phyloP scores from a whole-genome alignment of 2,329 filamentous ascomycete genomes.

The Paraconiothyrium sp. region DNA sequence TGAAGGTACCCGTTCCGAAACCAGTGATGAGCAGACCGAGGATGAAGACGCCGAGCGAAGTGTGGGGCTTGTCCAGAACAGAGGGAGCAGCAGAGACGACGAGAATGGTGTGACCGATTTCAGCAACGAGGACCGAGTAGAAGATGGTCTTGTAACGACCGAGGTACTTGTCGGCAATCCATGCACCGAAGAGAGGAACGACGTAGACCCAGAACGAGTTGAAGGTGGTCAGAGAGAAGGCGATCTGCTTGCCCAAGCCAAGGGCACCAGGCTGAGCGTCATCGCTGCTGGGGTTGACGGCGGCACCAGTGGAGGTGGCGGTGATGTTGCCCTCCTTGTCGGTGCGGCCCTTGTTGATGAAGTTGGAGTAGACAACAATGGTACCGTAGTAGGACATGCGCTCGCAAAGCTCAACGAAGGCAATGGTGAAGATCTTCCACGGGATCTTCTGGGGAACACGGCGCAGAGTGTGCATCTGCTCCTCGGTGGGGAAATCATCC shows the following conservation, averaged over 20 bases:
- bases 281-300: slow-evolving; percentile 6
- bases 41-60: slow-evolving; percentile 58
- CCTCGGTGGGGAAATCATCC: slow-evolving; percentile 45
- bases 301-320: slow-evolving; percentile 9
- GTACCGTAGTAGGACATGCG: slow-evolving; percentile 78
- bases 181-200: slow-evolving; percentile 56
- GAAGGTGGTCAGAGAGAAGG: slow-evolving; percentile 14
- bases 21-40: slow-evolving; percentile 54
- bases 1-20: slow-evolving; percentile 51
- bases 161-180: slow-evolving; percentile 61
- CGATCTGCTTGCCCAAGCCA: slow-evolving; percentile 25
- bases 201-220: slow-evolving; percentile 37
- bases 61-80: slow-evolving; percentile 39
- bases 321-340: background rate
- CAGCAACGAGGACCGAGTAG: slow-evolving; percentile 45
- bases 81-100: slow-evolving; percentile 60
- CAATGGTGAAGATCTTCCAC: slow-evolving; percentile 70
- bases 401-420: slow-evolving; percentile 75
- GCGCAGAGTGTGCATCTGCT: slow-evolving; percentile 65
- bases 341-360: slow-evolving; percentile 4
- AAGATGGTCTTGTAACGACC: slow-evolving; percentile 66
- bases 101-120: slow-evolving; percentile 62
- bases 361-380: slow-evolving; percentile 65
- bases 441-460: slow-evolving; percentile 69
- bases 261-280: slow-evolving; percentile 30